phyloP scores from a whole-genome alignment of 441 rosid species.

The Pelargonium fulgidum region DNA sequence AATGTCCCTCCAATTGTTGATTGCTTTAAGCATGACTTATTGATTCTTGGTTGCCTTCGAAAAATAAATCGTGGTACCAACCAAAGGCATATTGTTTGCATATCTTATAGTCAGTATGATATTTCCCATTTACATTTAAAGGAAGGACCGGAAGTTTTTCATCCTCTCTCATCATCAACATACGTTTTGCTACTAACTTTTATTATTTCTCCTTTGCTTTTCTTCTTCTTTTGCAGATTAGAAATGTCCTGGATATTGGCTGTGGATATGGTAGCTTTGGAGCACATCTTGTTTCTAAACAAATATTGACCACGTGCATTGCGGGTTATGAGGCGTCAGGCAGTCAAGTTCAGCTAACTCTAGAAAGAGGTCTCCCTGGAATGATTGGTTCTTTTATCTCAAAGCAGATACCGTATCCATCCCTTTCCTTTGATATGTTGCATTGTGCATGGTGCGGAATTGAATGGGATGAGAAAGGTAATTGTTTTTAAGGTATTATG shows the following conservation, averaged over 20 bases:
- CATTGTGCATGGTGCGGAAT: constrained; percentile 88
- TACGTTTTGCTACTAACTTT: not conserved
- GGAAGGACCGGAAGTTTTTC: too few relatives aligned
- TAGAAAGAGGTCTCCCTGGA: constrained; percentile 99
- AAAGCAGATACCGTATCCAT: constrained; percentile 84
- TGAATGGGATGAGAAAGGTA: constrained; percentile 98
- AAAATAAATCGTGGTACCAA: too few relatives aligned
- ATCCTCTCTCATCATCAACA: too few relatives aligned
- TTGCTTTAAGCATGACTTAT: too few relatives aligned
- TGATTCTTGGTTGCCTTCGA: too few relatives aligned
- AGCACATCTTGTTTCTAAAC: constrained; percentile 82
- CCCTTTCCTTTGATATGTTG: constrained; percentile 96
- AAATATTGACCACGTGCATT: constrained; percentile 85
- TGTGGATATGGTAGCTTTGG: constrained; percentile 99
- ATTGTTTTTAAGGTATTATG: constrained; percentile 13
- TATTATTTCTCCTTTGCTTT: not conserved
- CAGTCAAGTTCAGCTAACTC: constrained; percentile 97
- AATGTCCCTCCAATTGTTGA: too few relatives aligned
- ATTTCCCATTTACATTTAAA: too few relatives aligned
- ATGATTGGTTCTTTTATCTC: constrained; percentile 80
- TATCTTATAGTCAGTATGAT: too few relatives aligned
- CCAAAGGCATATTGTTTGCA: too few relatives aligned
- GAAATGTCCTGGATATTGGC: constrained; percentile 89
- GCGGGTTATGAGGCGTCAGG: constrained; percentile 95
- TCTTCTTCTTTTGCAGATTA: constrained; percentile 46